Evolutionary conservation across 1,284 basidiomycete genomes (phyloP), one percentile per base, ranked within the genome.

Genomic region (Boletus hoseneyae): DNA sequence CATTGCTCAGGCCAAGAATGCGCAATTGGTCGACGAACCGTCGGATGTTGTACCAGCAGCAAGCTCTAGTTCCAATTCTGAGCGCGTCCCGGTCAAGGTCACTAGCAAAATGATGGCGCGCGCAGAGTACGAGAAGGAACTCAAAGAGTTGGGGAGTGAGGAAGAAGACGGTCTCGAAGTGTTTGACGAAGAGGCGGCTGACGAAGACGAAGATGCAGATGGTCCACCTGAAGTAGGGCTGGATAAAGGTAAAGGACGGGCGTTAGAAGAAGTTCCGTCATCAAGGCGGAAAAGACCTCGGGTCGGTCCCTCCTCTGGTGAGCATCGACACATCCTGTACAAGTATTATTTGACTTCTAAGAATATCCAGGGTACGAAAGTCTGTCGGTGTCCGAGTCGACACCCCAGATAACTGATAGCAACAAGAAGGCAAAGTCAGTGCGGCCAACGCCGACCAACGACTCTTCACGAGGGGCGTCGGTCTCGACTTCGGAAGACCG

Each of bases 101-200:
- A 88, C 84, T 3, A 74, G 70, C 57, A 88, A 87, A 65, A 88
- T 89, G 85, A 58, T 72, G 15, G 82, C 79, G 45, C 77, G 85
- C 3, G 77, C 77, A 40, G 71, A 80, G 56, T 85, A 87, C 57
- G 75, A 85, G 59, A 73, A 73, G 51, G 70, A 78, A 48, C 57
- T 87, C 32, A 71, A 73, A 34, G 77, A 77, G 47, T 55, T 67
- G 18, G 70, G 61, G 1, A 69, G 72, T 48, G 77, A 75, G 42
- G 74, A 74, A 37, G 75, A 71, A 41, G 75, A 73, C 3, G 73
- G 64, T 10, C 57, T 77, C 19, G 63, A 72, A 48, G 60, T 78
- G 12, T 70, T 76, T 41, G 67, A 66, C 48, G 67, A 71, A 18
- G 66, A 67, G 5, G 71, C 70, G n/a, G 74, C 71, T 16, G 74